Evolutionary conservation across 2,329 filamentous ascomycete species (phyloP).

Genomic region (Hypoxylon sp.): DNA sequence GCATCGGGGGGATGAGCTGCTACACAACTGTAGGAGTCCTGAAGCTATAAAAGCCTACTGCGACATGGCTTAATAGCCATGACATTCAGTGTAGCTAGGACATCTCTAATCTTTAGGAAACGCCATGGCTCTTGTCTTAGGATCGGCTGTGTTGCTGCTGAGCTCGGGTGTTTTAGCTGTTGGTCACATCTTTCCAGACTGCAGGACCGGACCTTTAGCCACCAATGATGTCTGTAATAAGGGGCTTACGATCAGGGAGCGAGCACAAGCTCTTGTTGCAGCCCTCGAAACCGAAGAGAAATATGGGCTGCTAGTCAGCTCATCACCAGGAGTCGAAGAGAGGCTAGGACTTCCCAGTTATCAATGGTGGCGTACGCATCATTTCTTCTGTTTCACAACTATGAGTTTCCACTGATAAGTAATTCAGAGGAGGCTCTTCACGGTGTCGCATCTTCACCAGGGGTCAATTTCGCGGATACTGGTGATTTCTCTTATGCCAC

Average conservation of each 20-base stretch:
- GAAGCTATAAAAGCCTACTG: slow-evolving; percentile 32
- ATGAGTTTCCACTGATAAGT: slow-evolving; percentile 5
- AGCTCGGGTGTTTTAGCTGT: slow-evolving; percentile 40
- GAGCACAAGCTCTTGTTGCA: slow-evolving; percentile 42
- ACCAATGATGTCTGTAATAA: slow-evolving; percentile 44
- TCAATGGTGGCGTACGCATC: slow-evolving; percentile 63
- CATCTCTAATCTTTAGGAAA: neutral
- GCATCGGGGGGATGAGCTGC: slow-evolving; percentile 26
- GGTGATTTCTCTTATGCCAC: slow-evolving; percentile 49
- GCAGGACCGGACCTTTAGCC: slow-evolving; percentile 40
- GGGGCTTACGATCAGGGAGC: slow-evolving; percentile 35
- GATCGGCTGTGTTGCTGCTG: slow-evolving; percentile 36
- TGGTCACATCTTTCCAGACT: slow-evolving; percentile 45
- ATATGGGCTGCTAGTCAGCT: slow-evolving; percentile 44
- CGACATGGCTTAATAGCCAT: neutral
- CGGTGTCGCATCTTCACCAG: slow-evolving; percentile 67
- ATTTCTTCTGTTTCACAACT: neutral
- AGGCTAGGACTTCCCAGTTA: slow-evolving; percentile 69
- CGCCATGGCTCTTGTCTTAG: slow-evolving; percentile 37
- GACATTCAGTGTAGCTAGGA: neutral
- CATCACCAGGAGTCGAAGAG: slow-evolving; percentile 62
- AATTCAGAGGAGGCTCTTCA: slow-evolving; percentile 67
- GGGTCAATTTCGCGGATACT: slow-evolving; percentile 49
- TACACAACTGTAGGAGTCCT: slow-evolving; percentile 20
- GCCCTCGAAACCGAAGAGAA: slow-evolving; percentile 45